Base-by-base conservation (phyloP, 257 asterid species). In the Paraleonurus japonicus region DNA sequence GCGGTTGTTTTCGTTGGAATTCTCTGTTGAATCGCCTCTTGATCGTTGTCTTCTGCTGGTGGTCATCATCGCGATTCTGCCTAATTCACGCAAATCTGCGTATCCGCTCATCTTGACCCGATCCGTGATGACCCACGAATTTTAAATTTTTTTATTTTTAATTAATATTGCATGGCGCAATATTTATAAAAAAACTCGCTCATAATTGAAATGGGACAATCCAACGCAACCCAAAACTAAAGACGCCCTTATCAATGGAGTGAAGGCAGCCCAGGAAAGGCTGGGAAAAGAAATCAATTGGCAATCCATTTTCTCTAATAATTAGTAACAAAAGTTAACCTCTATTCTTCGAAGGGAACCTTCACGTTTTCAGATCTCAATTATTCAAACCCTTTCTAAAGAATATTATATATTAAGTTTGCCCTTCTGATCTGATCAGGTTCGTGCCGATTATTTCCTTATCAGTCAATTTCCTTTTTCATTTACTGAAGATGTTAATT, bases 361-460 rank as follows among this genome's bases (percentile, higher is more conserved):
- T 32, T 63, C 58, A 17, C 72, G 67, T 60, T 64, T 47, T 24
- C 72, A 61, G 85, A 81, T 81, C 80, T 77, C 74, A 70, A 77
- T 74, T 70, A 61, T 70, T 67, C 80, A 62, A 74, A 74, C 76
- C 78, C 78, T 35, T 22, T 32, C 39, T 16, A 27, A 50, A 58
- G 23, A 3, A 68, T 37, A 48, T 4, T 19, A 43, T 62, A n/a
- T 28, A 72, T 67, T 58, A 51, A 74, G 74, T 61, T 78, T 78
- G 32, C 7, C 64, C 80, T 20, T 61, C 55, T 62, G 81, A 75
- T 80, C 78, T 62, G 77, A 80, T 80, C 85, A 80, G 85, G 85
- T 80, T 64, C 48, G 45, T 76, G 33, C 67, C 80, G 58, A 70
- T 77, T 30, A 13, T 54, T 43, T 43, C 48, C 60, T 12, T 39